Evolutionary conservation across 2,329 filamentous ascomycete species (phyloP).

Genomic region (Teratosphaeria pseudoeucalypti): DNA sequence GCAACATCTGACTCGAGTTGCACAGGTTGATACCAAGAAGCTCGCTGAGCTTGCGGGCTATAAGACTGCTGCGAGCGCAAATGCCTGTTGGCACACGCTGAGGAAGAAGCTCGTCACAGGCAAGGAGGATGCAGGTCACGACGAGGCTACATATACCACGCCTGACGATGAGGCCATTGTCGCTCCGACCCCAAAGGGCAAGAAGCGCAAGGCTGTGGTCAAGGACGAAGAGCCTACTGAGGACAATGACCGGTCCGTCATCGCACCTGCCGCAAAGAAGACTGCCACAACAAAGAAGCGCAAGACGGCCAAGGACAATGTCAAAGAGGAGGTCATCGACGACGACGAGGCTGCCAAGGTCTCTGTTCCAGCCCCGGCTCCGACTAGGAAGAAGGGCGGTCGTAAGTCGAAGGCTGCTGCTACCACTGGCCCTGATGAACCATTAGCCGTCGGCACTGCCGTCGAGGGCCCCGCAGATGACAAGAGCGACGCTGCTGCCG

Average conservation of each 20-base stretch:
- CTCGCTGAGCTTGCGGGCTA: conserved; percentile 8
- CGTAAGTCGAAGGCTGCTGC: not conserved
- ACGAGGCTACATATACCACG: not conserved
- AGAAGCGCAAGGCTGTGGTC: not conserved
- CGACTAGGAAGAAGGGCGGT: not conserved
- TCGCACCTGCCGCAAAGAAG: conserved; percentile 39
- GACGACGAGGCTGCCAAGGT: not conserved
- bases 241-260: not conserved
- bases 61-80: conserved; percentile 13
- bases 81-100: conserved; percentile 3
- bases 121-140: not conserved
- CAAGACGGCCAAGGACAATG: conserved; percentile 14
- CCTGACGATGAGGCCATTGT: not conserved
- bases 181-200: not conserved
- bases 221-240: not conserved
- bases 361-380: not conserved
- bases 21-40: conserved; percentile 7
- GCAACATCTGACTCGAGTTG: not conserved
- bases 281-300: conserved; percentile 27
- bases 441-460: not conserved
- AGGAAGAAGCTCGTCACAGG: conserved; percentile 10
- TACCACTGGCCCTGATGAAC: not conserved
- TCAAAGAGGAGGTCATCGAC: not conserved
- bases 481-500: not conserved
- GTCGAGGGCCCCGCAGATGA: not conserved